Percentiles rank a stretch among this genome's conserved stretches.
These are phyloP conservation scores for Picochlorum sp. DNA, from an alignment of 139 green algal species.

Conservation along the genomic window DNA sequence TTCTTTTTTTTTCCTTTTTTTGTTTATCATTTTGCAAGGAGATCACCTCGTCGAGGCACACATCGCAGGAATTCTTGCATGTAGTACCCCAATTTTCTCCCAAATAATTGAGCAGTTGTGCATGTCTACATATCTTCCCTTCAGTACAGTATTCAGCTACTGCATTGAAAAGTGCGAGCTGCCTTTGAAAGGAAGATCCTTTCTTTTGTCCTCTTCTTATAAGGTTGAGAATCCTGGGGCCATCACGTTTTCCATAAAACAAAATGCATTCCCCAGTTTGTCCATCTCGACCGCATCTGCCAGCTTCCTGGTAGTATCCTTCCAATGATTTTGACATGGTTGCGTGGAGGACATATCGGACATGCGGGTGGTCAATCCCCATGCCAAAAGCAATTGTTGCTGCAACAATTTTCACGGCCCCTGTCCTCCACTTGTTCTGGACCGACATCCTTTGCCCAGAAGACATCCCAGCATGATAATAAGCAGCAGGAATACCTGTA, in stretches of 20 bases:
- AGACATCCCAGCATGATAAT: constrained; percentile 87
- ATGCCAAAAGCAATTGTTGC: constrained; percentile 41
- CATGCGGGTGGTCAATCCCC: constrained; percentile 72
- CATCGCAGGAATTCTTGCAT: constrained; percentile 21
- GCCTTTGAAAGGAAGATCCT: constrained; percentile 22
- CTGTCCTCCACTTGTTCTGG: constrained; percentile 58
- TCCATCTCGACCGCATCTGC: constrained; percentile 59
- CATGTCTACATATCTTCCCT: constrained; percentile 29
- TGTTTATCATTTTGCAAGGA: background rate
- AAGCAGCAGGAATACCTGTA: constrained; percentile 28
- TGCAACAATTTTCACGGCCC: background rate
- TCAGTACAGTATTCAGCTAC: constrained; percentile 32
- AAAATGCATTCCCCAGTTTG: constrained; percentile 41
- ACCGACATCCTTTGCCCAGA: constrained; percentile 56
- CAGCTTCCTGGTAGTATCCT: constrained; percentile 59
- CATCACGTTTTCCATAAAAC: constrained; percentile 28
- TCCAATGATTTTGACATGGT: constrained; percentile 40
- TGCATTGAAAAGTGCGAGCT: constrained; percentile 30
- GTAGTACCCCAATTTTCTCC: constrained; percentile 21
- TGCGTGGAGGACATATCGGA: constrained; percentile 72
- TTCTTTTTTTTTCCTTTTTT: background rate
- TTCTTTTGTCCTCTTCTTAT: constrained; percentile 8
- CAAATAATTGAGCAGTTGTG: constrained; percentile 38
- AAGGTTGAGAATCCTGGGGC: constrained; percentile 23
- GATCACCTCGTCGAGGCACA: constrained; percentile 10